Evolutionary conservation across 1,284 basidiomycete species (phyloP).

Genomic region (Anthracocystis panici-leucophaei): DNA sequence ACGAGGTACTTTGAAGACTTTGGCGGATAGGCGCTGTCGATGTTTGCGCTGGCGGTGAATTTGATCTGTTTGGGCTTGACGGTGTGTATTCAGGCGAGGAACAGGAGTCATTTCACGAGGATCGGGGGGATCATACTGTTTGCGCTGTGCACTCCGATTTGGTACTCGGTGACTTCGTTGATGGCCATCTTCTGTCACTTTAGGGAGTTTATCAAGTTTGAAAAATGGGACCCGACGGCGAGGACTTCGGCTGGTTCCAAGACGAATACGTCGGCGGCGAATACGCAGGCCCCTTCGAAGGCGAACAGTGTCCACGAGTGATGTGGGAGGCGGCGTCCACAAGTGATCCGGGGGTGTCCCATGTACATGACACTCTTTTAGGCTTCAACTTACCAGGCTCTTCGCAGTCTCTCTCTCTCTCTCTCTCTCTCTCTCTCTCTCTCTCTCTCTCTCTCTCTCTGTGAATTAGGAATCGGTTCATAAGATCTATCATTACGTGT

Average conservation of each 20-base stretch:
- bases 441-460: no score
- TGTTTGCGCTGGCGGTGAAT: slow-evolving; percentile 55
- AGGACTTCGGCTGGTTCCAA: slow-evolving; percentile 34
- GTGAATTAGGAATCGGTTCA: no score
- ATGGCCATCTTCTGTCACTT: slow-evolving; percentile 62
- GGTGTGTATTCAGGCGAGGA: slow-evolving; percentile 53
- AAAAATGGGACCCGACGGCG: slow-evolving; percentile 56
- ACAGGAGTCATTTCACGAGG: slow-evolving; percentile 50
- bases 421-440: no score
- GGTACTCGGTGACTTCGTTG: slow-evolving; percentile 53
- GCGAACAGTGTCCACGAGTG: slow-evolving; percentile 18
- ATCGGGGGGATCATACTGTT: slow-evolving; percentile 50
- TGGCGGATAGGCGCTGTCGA: slow-evolving; percentile 47
- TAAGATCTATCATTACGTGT: no score
- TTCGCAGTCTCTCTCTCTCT: no score
- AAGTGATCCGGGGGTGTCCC: no score
- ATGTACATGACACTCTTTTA: no score
- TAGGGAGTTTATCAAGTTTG: slow-evolving; percentile 60
- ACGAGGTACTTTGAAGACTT: slow-evolving; percentile 51
- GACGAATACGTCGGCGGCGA: slow-evolving; percentile 22
- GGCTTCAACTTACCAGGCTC: no score
- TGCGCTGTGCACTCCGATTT: slow-evolving; percentile 51
- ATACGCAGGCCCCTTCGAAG: slow-evolving; percentile 26
- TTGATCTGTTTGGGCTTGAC: slow-evolving; percentile 49
- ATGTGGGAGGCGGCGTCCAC: no score